These are phyloP conservation scores for Metarhizium guizhouense DNA, from an alignment of 2,329 filamentous ascomycete genomes.

Conservation along the genomic window DNA sequence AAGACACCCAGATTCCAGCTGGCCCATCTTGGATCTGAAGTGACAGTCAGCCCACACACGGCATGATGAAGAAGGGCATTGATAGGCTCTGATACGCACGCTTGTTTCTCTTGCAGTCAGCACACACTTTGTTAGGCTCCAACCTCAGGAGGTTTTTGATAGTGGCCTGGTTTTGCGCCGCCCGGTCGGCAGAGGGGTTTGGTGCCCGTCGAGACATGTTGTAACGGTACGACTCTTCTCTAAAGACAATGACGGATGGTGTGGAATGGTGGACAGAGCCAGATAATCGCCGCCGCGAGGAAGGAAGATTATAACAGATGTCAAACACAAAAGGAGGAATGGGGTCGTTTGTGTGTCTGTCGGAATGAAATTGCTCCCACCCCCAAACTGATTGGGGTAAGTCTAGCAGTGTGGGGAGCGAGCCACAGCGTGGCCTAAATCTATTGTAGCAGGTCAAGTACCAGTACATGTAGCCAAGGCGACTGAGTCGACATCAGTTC, in stretches of 20 bases:
- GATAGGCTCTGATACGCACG: conserved; percentile 46
- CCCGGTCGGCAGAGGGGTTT: conserved; percentile 74
- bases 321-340: background rate
- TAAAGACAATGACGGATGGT: background rate
- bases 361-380: background rate
- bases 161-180: conserved; percentile 85
- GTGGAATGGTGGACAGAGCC: background rate
- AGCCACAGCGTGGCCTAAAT: too few relatives aligned
- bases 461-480: background rate
- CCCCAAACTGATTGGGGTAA: conserved; percentile 1
- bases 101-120: conserved; percentile 98
- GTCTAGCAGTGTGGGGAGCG: background rate
- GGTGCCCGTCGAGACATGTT: conserved; percentile 70
- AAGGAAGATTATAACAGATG: background rate
- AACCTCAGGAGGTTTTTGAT: conserved; percentile 94
- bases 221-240: background rate
- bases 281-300: background rate
- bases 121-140: conserved; percentile 91
- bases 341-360: background rate
- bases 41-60: conserved; percentile 3
- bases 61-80: background rate
- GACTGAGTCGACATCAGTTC: background rate
- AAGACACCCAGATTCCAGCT: conserved; percentile 98
- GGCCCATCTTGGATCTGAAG: conserved; percentile 87
- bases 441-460: too few relatives aligned